phyloP scores from a whole-genome alignment of 202 grass and related monocot genomes.

The Carex arenaria region DNA sequence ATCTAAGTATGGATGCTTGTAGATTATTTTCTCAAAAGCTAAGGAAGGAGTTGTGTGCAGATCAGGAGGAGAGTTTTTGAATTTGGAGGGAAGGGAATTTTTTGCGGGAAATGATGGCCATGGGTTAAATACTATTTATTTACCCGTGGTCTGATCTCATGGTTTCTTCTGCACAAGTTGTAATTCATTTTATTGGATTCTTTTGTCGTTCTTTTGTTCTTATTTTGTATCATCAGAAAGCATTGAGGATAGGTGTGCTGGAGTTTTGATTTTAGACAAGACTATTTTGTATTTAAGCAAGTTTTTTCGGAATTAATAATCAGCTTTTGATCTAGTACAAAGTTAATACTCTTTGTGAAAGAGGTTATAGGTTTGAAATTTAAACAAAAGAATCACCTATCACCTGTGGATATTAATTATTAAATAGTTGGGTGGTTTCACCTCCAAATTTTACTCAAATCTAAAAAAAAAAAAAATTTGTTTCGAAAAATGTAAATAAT shows the following conservation, averaged over 20 bases:
- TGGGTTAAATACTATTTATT: conserved; percentile 22
- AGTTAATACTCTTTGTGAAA: too few species aligned
- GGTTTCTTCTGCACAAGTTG: conserved; percentile 7
- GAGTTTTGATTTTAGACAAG: background rate
- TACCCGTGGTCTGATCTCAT: conserved; percentile 67
- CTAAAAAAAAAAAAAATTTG: too few species aligned
- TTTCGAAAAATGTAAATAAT: too few species aligned
- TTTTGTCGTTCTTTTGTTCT: conserved; percentile 33
- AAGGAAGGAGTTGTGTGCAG: conserved; percentile 76
- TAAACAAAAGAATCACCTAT: too few species aligned
- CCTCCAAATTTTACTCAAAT: too few species aligned
- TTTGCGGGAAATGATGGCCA: conserved; percentile 57
- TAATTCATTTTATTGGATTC: conserved; percentile 28
- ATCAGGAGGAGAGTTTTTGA: conserved; percentile 34
- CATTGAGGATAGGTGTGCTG: background rate
- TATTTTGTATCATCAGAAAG: background rate
- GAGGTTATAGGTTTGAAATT: too few species aligned
- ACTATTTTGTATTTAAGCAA: background rate
- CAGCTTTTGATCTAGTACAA: too few species aligned
- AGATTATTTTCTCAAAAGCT: conserved; percentile 77
- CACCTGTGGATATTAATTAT: too few species aligned
- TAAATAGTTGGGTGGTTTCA: too few species aligned
- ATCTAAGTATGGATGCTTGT: conserved; percentile 89
- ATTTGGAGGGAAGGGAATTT: conserved; percentile 4
- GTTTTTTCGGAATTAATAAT: background rate